Evolutionary conservation across 148 eudicot species (phyloP), one percentile per base, ranked within the genome.

Genomic region (Cornus kousa): DNA sequence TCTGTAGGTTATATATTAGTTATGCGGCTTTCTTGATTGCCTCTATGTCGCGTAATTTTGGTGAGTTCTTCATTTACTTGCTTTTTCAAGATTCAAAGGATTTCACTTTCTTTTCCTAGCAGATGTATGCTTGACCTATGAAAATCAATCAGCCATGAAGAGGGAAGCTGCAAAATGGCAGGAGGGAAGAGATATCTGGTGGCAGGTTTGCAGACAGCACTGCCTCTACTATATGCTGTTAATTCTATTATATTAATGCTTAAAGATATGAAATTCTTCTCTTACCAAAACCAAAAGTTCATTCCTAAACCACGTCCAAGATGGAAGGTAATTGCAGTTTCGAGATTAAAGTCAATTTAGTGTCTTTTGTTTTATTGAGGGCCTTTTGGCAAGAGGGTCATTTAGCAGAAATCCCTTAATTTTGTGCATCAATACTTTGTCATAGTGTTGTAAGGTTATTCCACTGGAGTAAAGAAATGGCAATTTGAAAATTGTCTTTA

Each of bases 61-160:
- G 48, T 43, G 2, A 43, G 48, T 43, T 43, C 3, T 43, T 73
- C 11, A 5, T 11, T 39, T 46, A 4, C 32, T 35, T 73, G 70
- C 24, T n/a, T 67, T 67, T 79, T 5, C 6, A 9, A 48, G 46
- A 11, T 59, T 24, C 22, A 73, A 35, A 28, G 64, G 53, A 14
- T 35, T 67, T 68, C 33, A 10, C 68, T 35, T 84, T 82, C 64
- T 80, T 74, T 39, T 77, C 33, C 78, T 84, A 33, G 74, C 97
- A 97, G 99, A 87, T 89, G 86, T 87, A 73, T 97, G 95, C 80
- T 79, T 97, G 84, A 90, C 94, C 77, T 97, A 90, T 83, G 99
- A 86, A 84, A 97, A 97, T 87, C 84, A 86, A 74, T 81, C 90
- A 74, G 98, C 92, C 64, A 46, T 94, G 97, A 85, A 82, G 81